Evolutionary conservation across 768 basidiomycete species (phyloP), one percentile per base, ranked within the genome.

Genomic region (Postia placenta): DNA sequence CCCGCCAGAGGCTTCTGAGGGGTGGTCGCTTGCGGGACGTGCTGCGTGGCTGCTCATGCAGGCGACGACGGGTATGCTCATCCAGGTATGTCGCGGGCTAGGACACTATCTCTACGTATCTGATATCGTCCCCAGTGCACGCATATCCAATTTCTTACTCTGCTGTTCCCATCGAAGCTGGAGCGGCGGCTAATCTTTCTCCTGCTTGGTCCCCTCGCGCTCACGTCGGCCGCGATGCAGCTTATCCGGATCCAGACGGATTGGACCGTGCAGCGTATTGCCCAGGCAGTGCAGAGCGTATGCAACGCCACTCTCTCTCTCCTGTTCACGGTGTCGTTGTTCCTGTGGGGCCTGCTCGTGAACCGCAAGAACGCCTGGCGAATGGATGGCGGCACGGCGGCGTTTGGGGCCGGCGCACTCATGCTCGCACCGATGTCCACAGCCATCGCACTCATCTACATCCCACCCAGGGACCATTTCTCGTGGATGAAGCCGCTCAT

Each of bases 231-330:
- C 1, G 71, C 80, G 26, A 88, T 95, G 77, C 85, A 88, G 55
- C 83, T 95, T 56, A 69, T 94, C 14, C 83, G 87, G 2, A 78
- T 96, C 38, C 73, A 76, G 41, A 60, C 62, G 11, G 64, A 62
- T 38, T 51, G 52, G 1, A 52, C 57, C 17, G 73, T 83, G 42
- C 71, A 70, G 37, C 65, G 69, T 49, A 65, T 88, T 40, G 81
- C 90, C 40, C 76, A 79, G 47, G 85, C 85, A 23, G 80, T 92
- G 22, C 83, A 87, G 52, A 95, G 95, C 69, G 85, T 96, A 51
- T 95, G 93, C 80, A 96, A 96, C 66, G 92, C 92, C 1, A 87
- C 94, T 0, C 80, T 98, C 19, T 89, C 94, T 35, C 78, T 99
- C 48, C 82, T 99, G 47, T 99, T 97, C 71, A 93, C 93, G 11